Percentiles rank a stretch among this genome's conserved stretches.
phyloP scores from a whole-genome alignment of 805 yeast species.

The Yarrowia sp. region DNA sequence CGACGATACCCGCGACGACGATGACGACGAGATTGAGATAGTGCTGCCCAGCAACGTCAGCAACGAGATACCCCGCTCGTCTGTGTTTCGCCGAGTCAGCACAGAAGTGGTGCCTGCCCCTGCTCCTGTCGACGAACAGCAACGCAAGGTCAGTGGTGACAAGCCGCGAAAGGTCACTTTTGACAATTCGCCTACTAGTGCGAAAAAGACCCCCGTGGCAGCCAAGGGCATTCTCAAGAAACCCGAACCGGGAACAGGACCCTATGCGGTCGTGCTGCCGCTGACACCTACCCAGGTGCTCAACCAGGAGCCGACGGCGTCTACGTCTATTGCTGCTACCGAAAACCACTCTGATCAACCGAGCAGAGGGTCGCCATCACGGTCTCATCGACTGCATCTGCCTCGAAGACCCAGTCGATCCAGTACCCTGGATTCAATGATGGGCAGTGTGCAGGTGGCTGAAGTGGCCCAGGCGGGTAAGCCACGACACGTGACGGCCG shows the following conservation, averaged over 20 bases:
- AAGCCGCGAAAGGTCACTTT: conserved; percentile 15
- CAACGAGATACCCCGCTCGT: conserved; percentile 28
- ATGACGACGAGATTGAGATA: conserved; percentile 33
- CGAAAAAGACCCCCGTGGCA: not conserved
- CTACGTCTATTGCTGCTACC: not conserved
- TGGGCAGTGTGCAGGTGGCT: not conserved
- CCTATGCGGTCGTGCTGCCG: conserved; percentile 5
- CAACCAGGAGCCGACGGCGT: conserved; percentile 4
- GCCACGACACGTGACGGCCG: not conserved
- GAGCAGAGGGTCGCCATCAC: not conserved
- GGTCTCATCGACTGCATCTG: conserved; percentile 6
- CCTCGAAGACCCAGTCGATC: conserved; percentile 22
- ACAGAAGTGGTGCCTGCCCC: conserved; percentile 17
- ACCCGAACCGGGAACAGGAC: conserved; percentile 5
- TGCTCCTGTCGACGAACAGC: not conserved
- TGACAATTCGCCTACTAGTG: conserved; percentile 3
- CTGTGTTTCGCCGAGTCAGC: conserved; percentile 10
- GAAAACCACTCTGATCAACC: not conserved
- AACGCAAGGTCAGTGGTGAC: conserved; percentile 14
- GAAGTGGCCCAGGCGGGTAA: not conserved
- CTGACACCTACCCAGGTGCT: conserved; percentile 22
- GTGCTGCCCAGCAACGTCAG: conserved; percentile 25
- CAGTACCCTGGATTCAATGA: not conserved
- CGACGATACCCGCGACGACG: conserved; percentile 37
- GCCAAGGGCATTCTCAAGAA: conserved; percentile 32